These are phyloP conservation scores for Mimosa pudica DNA, from an alignment of 306 rosid genomes.

Conservation along the genomic window DNA sequence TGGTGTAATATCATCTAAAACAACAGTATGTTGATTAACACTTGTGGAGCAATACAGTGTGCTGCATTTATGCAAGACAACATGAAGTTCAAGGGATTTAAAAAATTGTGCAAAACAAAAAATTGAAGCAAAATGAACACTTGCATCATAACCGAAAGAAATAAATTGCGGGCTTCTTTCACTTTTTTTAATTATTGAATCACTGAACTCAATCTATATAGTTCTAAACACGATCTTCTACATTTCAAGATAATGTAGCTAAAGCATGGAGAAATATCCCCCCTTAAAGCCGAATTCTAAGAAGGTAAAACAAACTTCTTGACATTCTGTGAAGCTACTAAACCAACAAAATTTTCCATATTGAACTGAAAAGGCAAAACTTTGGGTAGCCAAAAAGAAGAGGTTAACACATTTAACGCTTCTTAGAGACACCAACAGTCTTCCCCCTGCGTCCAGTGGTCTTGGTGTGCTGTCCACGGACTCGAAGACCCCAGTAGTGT, in stretches of 20 bases:
- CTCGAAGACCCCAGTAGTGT: conserved; percentile 99
- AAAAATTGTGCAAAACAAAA: neutral
- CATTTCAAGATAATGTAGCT: conserved; percentile 8
- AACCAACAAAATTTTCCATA: conserved; percentile 29
- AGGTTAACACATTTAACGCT: conserved; percentile 56
- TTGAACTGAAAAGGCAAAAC: conserved; percentile 10
- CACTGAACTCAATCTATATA: no score
- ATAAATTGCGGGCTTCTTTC: no score
- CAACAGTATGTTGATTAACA: neutral
- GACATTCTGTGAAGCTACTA: conserved; percentile 31
- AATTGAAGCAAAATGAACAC: neutral
- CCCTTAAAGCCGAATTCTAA: neutral
- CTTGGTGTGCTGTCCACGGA: conserved; percentile 99
- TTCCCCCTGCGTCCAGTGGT: conserved; percentile 98
- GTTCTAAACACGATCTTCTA: conserved; percentile 10
- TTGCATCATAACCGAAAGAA: conserved; percentile 5
- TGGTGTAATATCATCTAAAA: neutral
- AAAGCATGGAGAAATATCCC: conserved; percentile 21
- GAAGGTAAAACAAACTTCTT: conserved; percentile 9
- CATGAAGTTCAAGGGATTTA: neutral
- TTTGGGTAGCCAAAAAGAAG: neutral
- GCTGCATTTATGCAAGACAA: neutral
- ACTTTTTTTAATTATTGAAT: no score
- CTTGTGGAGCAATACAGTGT: neutral
- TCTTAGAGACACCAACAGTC: conserved; percentile 99